A percentile compares a stretch with the other conserved stretches of the same genome.
These are phyloP conservation scores for Salix arbutifolia DNA, from an alignment of 345 rosid genomes.

Conservation along the genomic window DNA sequence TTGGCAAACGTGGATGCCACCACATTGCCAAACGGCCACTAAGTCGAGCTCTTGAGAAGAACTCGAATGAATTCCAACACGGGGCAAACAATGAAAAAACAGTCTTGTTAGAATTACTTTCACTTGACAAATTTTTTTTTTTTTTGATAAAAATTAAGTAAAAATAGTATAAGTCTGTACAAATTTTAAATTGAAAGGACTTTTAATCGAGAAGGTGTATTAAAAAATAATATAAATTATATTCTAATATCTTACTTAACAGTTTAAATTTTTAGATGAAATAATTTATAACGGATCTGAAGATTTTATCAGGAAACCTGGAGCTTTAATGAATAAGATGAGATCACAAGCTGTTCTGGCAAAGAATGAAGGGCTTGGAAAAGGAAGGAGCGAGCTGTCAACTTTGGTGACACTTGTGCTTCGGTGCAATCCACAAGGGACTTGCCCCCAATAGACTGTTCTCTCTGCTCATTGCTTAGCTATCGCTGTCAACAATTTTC, in stretches of 20 bases:
- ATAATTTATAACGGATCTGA: slow-evolving; percentile 36
- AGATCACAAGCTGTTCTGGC: slow-evolving; percentile 50
- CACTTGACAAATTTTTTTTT: no score
- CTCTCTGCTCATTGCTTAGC: slow-evolving; percentile 85
- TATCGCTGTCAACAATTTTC: slow-evolving; percentile 52
- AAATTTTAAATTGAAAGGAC: no score
- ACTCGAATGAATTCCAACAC: neutral
- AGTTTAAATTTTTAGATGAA: no score
- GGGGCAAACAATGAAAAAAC: neutral
- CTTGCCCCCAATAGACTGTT: slow-evolving; percentile 45
- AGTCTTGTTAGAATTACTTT: no score
- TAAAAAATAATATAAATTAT: no score
- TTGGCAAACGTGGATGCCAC: no score
- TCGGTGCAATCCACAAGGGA: slow-evolving; percentile 73
- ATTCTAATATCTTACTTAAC: no score
- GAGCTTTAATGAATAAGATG: slow-evolving; percentile 39
- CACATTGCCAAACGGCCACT: no score
- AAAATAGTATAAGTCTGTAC: no score
- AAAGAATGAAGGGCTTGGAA: slow-evolving; percentile 53
- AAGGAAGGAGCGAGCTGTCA: slow-evolving; percentile 46
- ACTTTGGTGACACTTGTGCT: slow-evolving; percentile 56
- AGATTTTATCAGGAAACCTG: slow-evolving; percentile 48
- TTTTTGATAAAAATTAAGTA: no score
- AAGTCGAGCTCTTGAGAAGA: neutral
- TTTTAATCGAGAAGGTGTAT: fast-evolving